A percentile compares a stretch with the other conserved stretches of the same genome.
phyloP scores from a whole-genome alignment of 306 rosid species.

The Alnus rubra region DNA sequence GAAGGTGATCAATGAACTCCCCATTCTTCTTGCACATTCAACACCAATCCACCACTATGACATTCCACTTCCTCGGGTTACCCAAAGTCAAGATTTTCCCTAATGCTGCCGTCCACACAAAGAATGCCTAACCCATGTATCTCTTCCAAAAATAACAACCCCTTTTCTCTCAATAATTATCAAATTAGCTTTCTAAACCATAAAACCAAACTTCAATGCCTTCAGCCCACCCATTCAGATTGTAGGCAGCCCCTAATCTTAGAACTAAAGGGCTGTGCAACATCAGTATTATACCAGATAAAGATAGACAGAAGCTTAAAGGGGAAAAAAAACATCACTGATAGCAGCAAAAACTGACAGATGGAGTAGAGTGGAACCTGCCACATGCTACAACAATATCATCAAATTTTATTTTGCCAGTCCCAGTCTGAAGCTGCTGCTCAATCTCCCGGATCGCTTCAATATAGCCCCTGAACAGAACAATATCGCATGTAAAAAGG shows the following conservation, averaged over 20 bases:
- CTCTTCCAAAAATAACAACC: neutral
- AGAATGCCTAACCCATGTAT: neutral
- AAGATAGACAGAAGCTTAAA: constrained; percentile 8
- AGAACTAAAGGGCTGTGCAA: neutral
- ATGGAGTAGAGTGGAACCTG: constrained; percentile 60
- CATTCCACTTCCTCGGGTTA: too few relatives aligned
- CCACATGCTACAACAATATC: constrained; percentile 96
- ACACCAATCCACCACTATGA: too few relatives aligned
- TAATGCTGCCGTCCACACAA: too few relatives aligned
- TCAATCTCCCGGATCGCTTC: constrained; percentile 83
- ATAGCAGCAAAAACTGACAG: constrained; percentile 25
- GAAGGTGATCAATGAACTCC: too few relatives aligned
- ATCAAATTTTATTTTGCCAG: constrained; percentile 57
- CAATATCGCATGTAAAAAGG: constrained; percentile 11
- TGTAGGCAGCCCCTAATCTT: neutral
- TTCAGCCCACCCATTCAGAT: neutral
- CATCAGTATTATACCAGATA: neutral
- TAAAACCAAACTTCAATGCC: neutral
- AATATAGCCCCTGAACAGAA: constrained; percentile 79
- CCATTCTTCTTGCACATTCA: too few relatives aligned
- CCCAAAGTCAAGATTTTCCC: too few relatives aligned
- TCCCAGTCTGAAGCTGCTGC: constrained; percentile 63
- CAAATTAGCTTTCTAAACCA: neutral
- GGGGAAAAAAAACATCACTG: constrained; percentile 6
- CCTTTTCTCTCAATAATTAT: neutral